A percentile compares a stretch with the other conserved stretches of the same genome.
Evolutionary conservation across 2,329 filamentous ascomycete species (phyloP).

Genomic region (Huntiella moniliformis): DNA sequence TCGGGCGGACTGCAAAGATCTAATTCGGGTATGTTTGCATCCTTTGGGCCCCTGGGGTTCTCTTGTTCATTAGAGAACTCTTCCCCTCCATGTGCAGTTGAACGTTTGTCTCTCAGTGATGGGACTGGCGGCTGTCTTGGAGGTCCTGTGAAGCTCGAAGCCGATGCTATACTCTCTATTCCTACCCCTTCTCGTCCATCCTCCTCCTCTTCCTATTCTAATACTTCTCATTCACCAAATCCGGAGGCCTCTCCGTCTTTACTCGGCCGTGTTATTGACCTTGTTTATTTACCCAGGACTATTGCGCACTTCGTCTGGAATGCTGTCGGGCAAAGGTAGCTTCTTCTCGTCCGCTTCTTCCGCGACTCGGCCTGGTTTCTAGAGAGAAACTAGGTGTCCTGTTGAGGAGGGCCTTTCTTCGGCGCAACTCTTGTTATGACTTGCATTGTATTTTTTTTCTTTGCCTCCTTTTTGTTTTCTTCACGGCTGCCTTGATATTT

Average conservation of each 20-base stretch:
- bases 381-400: too few relatives aligned
- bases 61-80: too few relatives aligned
- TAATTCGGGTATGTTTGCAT: slow-evolving; percentile 53
- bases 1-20: slow-evolving; percentile 54
- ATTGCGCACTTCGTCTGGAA: slow-evolving; percentile 58
- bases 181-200: slow-evolving; percentile 40
- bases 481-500: not conserved
- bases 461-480: not conserved
- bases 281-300: slow-evolving; percentile 52
- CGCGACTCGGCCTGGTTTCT: not conserved
- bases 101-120: too few relatives aligned
- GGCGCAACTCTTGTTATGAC: not conserved
- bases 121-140: too few relatives aligned
- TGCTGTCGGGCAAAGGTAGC: slow-evolving; percentile 41
- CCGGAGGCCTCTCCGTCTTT: slow-evolving; percentile 34
- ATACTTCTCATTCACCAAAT: slow-evolving; percentile 15
- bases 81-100: too few relatives aligned
- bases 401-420: not conserved
- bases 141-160: too few relatives aligned
- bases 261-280: slow-evolving; percentile 65
- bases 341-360: slow-evolving; percentile 6
- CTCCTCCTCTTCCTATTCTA: not conserved
- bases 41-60: too few relatives aligned
- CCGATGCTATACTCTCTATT: slow-evolving; percentile 50
- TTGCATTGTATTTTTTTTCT: not conserved